These are phyloP conservation scores for Rhodotorula diobovata DNA, from an alignment of 768 basidiomycete species.

Conservation along the genomic window DNA sequence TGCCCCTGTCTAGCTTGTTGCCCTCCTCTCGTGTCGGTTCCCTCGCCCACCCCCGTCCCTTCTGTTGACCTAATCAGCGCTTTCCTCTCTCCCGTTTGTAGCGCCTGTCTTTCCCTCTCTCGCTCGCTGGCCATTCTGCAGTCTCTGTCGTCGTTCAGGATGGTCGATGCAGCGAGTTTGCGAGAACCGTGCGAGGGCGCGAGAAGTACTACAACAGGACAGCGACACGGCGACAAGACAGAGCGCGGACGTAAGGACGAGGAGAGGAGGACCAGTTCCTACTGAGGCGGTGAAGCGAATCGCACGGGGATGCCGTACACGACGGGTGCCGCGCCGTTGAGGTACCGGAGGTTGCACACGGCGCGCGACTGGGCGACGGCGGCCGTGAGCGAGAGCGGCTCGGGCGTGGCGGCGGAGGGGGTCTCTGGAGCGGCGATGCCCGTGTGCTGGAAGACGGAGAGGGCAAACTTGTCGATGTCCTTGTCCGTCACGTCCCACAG, in stretches of 20 bases:
- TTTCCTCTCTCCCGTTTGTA: background rate
- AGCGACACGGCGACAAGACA: background rate
- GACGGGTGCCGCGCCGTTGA: constrained; percentile 91
- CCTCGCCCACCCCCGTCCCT: background rate
- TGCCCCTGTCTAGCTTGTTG: background rate
- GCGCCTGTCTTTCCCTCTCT: too few species aligned
- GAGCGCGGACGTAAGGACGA: background rate
- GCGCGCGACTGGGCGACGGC: constrained; percentile 77
- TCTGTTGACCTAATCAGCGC: background rate
- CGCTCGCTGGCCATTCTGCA: too few species aligned
- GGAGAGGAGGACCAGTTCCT: too few species aligned
- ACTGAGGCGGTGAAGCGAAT: too few species aligned
- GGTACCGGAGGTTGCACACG: constrained; percentile 79
- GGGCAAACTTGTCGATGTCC: constrained; percentile 90
- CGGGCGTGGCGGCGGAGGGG: background rate
- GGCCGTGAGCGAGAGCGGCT: constrained; percentile 54
- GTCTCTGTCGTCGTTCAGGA: too few species aligned
- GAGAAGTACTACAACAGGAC: background rate
- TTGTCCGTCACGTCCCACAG: constrained; percentile 98
- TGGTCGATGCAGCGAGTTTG: too few species aligned
- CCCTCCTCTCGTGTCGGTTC: background rate
- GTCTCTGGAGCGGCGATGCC: constrained; percentile 48
- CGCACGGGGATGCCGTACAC: constrained; percentile 95
- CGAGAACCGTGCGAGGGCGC: background rate
- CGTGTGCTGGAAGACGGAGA: constrained; percentile 71